Evolutionary conservation across 495 filamentous ascomycete species (phyloP).

Genomic region (Endocarpon pusillum): DNA sequence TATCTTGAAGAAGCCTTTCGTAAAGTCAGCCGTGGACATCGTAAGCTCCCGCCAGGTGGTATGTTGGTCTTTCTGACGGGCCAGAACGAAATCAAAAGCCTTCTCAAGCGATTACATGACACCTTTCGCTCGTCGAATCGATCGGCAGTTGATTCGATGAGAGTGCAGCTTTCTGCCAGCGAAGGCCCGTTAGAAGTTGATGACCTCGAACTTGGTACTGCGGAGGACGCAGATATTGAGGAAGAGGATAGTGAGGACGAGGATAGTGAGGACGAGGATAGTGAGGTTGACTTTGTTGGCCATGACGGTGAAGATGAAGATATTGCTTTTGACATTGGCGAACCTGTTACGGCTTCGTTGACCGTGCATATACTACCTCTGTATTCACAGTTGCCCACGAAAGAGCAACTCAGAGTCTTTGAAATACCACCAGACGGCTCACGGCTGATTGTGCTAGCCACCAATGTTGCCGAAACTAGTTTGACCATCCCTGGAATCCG

Average conservation of each 20-base stretch:
- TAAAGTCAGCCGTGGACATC: slow-evolving; percentile 78
- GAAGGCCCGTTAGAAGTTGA: slow-evolving; percentile 73
- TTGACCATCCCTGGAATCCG: slow-evolving; percentile 90
- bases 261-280: slow-evolving; percentile 23
- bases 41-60: slow-evolving; percentile 76
- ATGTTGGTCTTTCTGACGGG: slow-evolving; percentile 95
- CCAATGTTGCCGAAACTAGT: slow-evolving; percentile 94
- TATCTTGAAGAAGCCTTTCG: slow-evolving; percentile 79
- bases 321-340: slow-evolving; percentile 39
- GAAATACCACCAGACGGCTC: slow-evolving; percentile 69
- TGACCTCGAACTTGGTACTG: slow-evolving; percentile 65
- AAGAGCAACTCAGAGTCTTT: slow-evolving; percentile 87
- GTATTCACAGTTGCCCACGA: slow-evolving; percentile 86
- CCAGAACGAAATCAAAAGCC: slow-evolving; percentile 68
- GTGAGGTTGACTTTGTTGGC: slow-evolving; percentile 30
- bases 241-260: slow-evolving; percentile 18
- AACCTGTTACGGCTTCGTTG: slow-evolving; percentile 45
- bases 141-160: slow-evolving; percentile 35
- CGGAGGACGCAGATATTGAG: slow-evolving; percentile 26
- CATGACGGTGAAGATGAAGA: slow-evolving; percentile 32
- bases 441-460: slow-evolving; percentile 79
- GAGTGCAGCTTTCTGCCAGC: slow-evolving; percentile 53
- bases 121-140: slow-evolving; percentile 45
- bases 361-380: slow-evolving; percentile 75
- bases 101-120: slow-evolving; percentile 61